A percentile compares a stretch with the other conserved stretches of the same genome.
Conservation (phyloP, 805 yeast genomes). For the Lipomyces sp. region DNA sequence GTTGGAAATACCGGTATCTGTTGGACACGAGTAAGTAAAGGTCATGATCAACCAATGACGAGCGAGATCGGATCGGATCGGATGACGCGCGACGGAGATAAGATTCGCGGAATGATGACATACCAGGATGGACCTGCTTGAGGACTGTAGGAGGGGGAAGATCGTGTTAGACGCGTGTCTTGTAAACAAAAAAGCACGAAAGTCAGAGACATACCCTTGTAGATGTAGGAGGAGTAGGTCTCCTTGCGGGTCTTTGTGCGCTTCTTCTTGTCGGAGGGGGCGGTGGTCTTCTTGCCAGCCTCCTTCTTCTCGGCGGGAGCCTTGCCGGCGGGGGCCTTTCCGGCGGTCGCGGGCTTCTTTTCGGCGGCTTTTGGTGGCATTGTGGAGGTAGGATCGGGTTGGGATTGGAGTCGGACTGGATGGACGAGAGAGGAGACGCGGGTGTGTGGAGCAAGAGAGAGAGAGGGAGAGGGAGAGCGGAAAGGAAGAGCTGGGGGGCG, state of each 20-base stretch:
- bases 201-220: constrained; percentile 53
- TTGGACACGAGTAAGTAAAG: neutral
- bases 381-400: constrained; percentile 21
- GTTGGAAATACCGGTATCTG: constrained; percentile 93
- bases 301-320: constrained; percentile 94
- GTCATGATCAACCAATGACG: neutral
- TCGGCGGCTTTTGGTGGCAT: constrained; percentile 53
- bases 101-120: too few species aligned
- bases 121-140: constrained; percentile 95
- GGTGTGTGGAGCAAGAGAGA: neutral
- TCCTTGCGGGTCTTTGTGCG: constrained; percentile 95
- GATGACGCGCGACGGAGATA: constrained; percentile 2
- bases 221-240: constrained; percentile 95
- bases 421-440: neutral
- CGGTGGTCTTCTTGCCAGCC: constrained; percentile 86
- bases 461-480: neutral
- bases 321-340: constrained; percentile 75
- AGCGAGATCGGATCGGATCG: neutral
- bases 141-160: constrained; percentile 63
- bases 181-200: neutral
- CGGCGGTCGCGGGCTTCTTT: constrained; percentile 54
- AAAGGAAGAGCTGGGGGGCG: constrained; percentile 16
- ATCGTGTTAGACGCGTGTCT: constrained; percentile 6
- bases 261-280: constrained; percentile 78
- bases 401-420: neutral